A percentile compares a stretch with the other conserved stretches of the same genome.
Conservation (phyloP, 768 basidiomycete genomes). For the Mycena rosella region DNA sequence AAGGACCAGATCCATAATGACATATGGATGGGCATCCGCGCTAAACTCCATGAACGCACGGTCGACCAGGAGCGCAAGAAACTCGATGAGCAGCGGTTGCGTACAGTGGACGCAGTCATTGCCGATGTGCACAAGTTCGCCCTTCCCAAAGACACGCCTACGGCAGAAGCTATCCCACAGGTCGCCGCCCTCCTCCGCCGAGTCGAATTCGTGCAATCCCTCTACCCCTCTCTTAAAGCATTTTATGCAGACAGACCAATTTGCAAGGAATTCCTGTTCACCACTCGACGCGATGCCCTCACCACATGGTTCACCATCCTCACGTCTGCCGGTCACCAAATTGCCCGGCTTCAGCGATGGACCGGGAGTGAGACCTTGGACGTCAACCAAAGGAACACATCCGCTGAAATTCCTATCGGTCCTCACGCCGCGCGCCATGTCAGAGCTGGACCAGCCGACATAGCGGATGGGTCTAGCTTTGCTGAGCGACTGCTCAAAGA, state of each 20-base stretch:
- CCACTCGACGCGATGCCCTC: conserved; percentile 88
- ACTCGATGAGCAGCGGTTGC: conserved; percentile 86
- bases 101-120: conserved; percentile 85
- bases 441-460: conserved; percentile 55
- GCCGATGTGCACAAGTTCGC: conserved; percentile 87
- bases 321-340: conserved; percentile 85
- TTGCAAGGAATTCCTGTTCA: conserved; percentile 75
- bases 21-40: conserved; percentile 93
- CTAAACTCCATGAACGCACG: conserved; percentile 83
- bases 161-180: conserved; percentile 67
- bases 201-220: conserved; percentile 84
- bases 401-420: conserved; percentile 65
- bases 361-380: conserved; percentile 94
- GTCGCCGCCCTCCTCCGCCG: conserved; percentile 77
- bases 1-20: conserved; percentile 75
- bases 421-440: conserved; percentile 45
- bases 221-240: conserved; percentile 88
- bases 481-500: conserved; percentile 96
- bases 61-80: conserved; percentile 86
- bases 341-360: conserved; percentile 88
- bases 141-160: conserved; percentile 55
- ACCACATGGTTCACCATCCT: conserved; percentile 94
- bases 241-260: conserved; percentile 83
- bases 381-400: conserved; percentile 84
- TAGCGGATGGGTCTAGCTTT: conserved; percentile 83